These are phyloP conservation scores for Oemleria cerasiformis DNA, from an alignment of 306 rosid genomes.

Conservation along the genomic window DNA sequence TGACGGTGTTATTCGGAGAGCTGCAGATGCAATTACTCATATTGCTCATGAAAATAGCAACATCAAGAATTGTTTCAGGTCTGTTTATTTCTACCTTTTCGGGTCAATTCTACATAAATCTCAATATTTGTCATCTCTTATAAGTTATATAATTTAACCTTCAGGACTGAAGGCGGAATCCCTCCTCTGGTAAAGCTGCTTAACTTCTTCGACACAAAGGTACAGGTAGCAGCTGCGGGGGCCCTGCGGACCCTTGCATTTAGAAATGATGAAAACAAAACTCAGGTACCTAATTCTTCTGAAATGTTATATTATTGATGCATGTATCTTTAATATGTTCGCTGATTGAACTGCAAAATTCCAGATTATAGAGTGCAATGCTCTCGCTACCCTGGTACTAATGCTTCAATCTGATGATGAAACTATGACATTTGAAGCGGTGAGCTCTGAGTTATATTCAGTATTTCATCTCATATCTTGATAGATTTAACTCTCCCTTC, in stretches of 20 bases:
- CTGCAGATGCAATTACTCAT: conserved; percentile 54
- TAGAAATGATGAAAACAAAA: conserved; percentile 59
- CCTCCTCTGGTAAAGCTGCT: conserved; percentile 70
- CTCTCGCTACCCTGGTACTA: conserved; percentile 58
- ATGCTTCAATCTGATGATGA: conserved; percentile 65
- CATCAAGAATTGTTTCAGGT: conserved; percentile 60
- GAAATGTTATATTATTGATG: neutral
- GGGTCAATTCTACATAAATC: neutral
- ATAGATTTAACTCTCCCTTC: neutral
- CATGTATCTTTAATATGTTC: neutral
- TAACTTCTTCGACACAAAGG: conserved; percentile 46
- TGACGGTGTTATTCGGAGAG: conserved; percentile 46
- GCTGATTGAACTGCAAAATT: conserved; percentile 31
- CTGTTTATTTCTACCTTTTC: neutral
- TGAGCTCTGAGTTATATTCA: conserved; percentile 20
- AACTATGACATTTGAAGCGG: conserved; percentile 57
- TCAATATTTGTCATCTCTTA: neutral
- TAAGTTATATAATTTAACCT: neutral
- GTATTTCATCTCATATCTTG: neutral
- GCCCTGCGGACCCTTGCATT: conserved; percentile 66
- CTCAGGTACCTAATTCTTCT: conserved; percentile 35
- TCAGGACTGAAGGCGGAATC: conserved; percentile 71
- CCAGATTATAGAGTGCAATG: conserved; percentile 64
- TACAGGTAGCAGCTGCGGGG: conserved; percentile 61
- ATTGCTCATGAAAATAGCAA: conserved; percentile 58